These are phyloP conservation scores for Verbena officinalis DNA, from an alignment of 257 asterid genomes.

Conservation along the genomic window DNA sequence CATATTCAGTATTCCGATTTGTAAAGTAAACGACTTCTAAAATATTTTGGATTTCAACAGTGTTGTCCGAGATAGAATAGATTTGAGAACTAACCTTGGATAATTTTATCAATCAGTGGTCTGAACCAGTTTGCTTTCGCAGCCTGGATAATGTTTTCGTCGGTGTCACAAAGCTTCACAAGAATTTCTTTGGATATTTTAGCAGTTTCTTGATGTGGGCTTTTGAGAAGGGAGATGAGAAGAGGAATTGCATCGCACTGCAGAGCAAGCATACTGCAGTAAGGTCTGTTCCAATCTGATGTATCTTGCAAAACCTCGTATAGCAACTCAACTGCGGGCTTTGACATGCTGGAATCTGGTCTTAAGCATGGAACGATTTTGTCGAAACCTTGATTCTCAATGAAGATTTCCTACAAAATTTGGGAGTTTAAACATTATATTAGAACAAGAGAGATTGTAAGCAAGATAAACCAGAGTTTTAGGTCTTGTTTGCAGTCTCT, in stretches of 20 bases:
- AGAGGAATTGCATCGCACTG: constrained; percentile 34
- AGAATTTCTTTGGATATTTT: constrained; percentile 46
- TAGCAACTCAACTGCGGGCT: constrained; percentile 49
- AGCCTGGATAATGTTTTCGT: constrained; percentile 48
- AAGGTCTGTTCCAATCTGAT: constrained; percentile 51
- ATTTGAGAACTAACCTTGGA: constrained; percentile 43
- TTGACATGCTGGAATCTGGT: constrained; percentile 33
- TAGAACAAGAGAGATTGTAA: background rate
- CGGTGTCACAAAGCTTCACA: constrained; percentile 51
- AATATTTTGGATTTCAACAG: background rate
- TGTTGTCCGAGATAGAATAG: background rate
- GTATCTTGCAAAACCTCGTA: constrained; percentile 53
- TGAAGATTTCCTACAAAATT: constrained; percentile 40
- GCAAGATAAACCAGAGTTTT: too few species aligned
- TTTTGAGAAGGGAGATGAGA: constrained; percentile 43
- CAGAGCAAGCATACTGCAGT: constrained; percentile 46
- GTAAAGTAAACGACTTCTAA: too few species aligned
- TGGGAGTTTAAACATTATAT: background rate
- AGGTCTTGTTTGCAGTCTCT: too few species aligned
- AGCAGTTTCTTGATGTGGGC: constrained; percentile 20
- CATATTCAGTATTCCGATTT: too few species aligned
- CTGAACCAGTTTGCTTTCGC: constrained; percentile 60
- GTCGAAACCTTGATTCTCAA: constrained; percentile 53
- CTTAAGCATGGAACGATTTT: constrained; percentile 42
- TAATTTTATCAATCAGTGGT: constrained; percentile 46